Conservation (phyloP, 495 filamentous ascomycete genomes). For the Hypomontagnella submonticulosa region DNA sequence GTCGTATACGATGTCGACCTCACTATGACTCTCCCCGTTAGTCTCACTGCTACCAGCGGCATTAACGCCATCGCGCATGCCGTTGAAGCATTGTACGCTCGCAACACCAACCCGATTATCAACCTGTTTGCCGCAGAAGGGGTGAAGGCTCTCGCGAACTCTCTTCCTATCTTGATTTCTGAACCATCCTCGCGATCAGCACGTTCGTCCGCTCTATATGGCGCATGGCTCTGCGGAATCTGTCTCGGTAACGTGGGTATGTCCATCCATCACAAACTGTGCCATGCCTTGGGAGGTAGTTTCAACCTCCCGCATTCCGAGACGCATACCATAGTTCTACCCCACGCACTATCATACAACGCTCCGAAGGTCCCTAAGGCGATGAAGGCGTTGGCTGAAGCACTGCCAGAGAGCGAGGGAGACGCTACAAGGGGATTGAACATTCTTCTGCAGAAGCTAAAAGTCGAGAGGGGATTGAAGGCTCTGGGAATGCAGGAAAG, state of each 20-base stretch:
- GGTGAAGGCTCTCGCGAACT: constrained; percentile 61
- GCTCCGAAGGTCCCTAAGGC: constrained; percentile 69
- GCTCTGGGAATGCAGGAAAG: constrained; percentile 73
- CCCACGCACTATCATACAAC: constrained; percentile 76
- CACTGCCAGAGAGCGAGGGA: constrained; percentile 66
- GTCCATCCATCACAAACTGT: constrained; percentile 78
- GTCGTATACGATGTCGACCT: constrained; percentile 78
- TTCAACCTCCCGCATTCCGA: constrained; percentile 78
- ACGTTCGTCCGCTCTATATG: constrained; percentile 69
- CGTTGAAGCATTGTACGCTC: constrained; percentile 75
- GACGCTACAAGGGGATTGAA: constrained; percentile 71
- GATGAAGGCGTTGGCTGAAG: constrained; percentile 67
- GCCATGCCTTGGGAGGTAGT: constrained; percentile 73
- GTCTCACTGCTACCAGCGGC: constrained; percentile 71
- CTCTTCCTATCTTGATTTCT: constrained; percentile 67
- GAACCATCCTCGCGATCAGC: constrained; percentile 61
- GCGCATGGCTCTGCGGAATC: constrained; percentile 73
- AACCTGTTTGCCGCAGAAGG: constrained; percentile 69
- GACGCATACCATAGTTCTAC: constrained; percentile 74
- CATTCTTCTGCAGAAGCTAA: constrained; percentile 65
- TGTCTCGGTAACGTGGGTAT: constrained; percentile 74
- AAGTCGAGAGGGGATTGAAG: constrained; percentile 67
- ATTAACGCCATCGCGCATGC: constrained; percentile 77
- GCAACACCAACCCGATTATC: constrained; percentile 70
- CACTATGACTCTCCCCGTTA: constrained; percentile 70